Percentiles rank a stretch among this genome's conserved stretches.
These are phyloP conservation scores for Agrocybe chaxingu DNA, from an alignment of 768 basidiomycete genomes.

Conservation along the genomic window DNA sequence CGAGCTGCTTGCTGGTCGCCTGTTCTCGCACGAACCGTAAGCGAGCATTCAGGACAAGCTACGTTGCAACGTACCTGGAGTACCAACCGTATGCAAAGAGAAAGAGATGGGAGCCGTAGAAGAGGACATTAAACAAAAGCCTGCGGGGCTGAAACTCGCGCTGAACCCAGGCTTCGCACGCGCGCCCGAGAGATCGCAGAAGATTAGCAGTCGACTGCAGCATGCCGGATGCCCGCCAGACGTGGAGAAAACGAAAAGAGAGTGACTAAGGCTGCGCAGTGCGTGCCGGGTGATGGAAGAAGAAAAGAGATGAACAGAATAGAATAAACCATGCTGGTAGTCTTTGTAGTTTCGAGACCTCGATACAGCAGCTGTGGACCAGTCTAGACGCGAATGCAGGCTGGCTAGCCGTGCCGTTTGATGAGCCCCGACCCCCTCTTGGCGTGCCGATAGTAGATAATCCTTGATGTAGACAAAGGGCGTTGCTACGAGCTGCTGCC, in stretches of 20 bases:
- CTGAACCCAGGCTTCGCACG: conserved; percentile 72
- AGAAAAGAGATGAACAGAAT: conserved; percentile 14
- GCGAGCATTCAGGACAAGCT: not conserved
- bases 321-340: too few species aligned
- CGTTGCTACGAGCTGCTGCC: too few species aligned
- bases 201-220: conserved; percentile 22
- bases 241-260: conserved; percentile 11
- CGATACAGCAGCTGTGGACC: too few species aligned
- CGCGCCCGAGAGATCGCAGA: conserved; percentile 22
- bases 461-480: too few species aligned
- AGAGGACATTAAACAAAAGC: conserved; percentile 71
- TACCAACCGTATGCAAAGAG: conserved; percentile 89
- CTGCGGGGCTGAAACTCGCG: conserved; percentile 68
- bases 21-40: conserved; percentile 21
- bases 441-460: too few species aligned
- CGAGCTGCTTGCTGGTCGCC: conserved; percentile 59
- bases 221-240: conserved; percentile 53
- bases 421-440: too few species aligned
- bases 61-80: conserved; percentile 52
- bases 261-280: too few species aligned
- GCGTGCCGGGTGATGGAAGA: conserved; percentile 12
- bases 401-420: too few species aligned
- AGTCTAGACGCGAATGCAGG: too few species aligned
- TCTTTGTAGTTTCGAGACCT: too few species aligned
- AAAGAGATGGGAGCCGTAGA: conserved; percentile 73